Evolutionary conservation across 768 basidiomycete species (phyloP).

Genomic region (Dentipellis fragilis): DNA sequence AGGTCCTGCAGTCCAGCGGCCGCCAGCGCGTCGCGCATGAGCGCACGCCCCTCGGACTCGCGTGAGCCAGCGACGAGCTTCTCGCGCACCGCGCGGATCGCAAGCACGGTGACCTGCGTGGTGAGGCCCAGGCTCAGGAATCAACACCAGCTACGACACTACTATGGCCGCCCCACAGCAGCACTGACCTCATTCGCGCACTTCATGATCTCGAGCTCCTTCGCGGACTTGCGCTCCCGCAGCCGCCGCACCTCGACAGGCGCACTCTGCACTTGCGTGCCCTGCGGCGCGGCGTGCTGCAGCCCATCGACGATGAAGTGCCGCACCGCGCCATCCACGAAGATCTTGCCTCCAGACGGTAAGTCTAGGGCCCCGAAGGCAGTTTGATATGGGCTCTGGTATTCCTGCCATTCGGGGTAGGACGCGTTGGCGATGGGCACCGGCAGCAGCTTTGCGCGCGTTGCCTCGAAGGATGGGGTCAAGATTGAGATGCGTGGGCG

Average conservation of each 20-base stretch:
- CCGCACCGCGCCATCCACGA: slow-evolving; percentile 50
- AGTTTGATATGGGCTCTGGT: slow-evolving; percentile 44
- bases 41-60: slow-evolving; percentile 57
- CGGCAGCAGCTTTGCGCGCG: slow-evolving; percentile 51
- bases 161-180: not conserved
- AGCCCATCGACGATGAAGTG: slow-evolving; percentile 61
- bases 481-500: slow-evolving; percentile 46
- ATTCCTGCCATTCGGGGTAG: slow-evolving; percentile 24
- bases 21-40: slow-evolving; percentile 46
- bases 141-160: not conserved
- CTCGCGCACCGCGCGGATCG: slow-evolving; percentile 55
- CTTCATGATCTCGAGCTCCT: slow-evolving; percentile 61
- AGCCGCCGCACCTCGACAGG: slow-evolving; percentile 46
- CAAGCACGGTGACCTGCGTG: slow-evolving; percentile 67
- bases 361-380: slow-evolving; percentile 23
- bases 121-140: not conserved
- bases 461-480: slow-evolving; percentile 69
- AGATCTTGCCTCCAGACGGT: slow-evolving; percentile 29
- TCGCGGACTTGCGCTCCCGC: slow-evolving; percentile 62
- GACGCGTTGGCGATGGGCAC: slow-evolving; percentile 35
- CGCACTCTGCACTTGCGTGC: slow-evolving; percentile 34
- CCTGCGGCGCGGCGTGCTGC: slow-evolving; percentile 27
- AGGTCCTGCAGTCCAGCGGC: slow-evolving; percentile 48
- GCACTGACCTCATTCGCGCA: slow-evolving; percentile 67
- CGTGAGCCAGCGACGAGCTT: slow-evolving; percentile 61